Conservation (phyloP, 1,139 yeast species). For the Taphrina wiesneri region DNA sequence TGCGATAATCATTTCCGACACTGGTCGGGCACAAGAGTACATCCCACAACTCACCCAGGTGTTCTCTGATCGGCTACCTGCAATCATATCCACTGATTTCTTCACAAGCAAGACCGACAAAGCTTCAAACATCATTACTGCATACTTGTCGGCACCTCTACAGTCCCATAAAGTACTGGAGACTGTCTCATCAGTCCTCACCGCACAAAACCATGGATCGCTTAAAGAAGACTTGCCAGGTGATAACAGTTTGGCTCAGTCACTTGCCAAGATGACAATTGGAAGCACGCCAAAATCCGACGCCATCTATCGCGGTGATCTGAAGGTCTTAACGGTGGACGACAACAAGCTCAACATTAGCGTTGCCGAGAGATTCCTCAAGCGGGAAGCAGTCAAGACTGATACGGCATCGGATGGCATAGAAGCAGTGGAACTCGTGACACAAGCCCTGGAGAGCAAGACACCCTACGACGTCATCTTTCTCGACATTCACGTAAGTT, state of each 20-base stretch:
- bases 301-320: background rate
- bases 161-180: background rate
- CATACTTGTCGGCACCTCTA: background rate
- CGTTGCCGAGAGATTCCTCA: conserved; percentile 80
- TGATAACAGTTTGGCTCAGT: no score
- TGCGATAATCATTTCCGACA: conserved; percentile 8
- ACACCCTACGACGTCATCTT: conserved; percentile 55
- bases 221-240: background rate
- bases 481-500: conserved; percentile 29
- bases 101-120: background rate
- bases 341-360: conserved; percentile 92
- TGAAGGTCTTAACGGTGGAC: conserved; percentile 78
- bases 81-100: background rate
- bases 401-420: conserved; percentile 84
- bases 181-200: background rate
- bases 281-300: background rate
- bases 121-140: background rate
- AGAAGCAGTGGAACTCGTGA: conserved; percentile 65
- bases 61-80: background rate
- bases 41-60: background rate
- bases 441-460: conserved; percentile 38
- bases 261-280: background rate
- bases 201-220: background rate
- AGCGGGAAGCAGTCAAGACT: conserved; percentile 70
- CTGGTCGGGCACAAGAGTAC: background rate